Percentiles rank a stretch among this genome's conserved stretches.
Evolutionary conservation across 352 stramenopile species (phyloP).

Genomic region (Phytophthora colocasiae): DNA sequence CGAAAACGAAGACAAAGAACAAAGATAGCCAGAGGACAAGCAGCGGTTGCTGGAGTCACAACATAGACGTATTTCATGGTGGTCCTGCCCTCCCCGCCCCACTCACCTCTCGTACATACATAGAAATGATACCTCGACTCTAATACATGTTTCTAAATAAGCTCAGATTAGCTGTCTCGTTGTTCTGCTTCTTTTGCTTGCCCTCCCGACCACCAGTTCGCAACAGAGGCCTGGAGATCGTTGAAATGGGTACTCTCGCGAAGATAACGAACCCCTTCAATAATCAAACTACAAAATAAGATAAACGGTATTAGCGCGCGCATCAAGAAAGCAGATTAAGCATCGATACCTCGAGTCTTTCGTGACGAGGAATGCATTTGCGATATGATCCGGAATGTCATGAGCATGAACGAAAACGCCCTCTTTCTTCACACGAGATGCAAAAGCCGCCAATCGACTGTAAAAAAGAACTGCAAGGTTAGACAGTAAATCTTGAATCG

Average conservation of each 20-base stretch:
- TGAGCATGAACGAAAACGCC: conserved; percentile 60
- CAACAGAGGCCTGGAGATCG: conserved; percentile 48
- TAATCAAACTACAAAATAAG: conserved; percentile 44
- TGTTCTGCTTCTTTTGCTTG: conserved; percentile 7
- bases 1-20: conserved; percentile 25
- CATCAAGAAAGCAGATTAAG: neutral
- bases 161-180: conserved; percentile 9
- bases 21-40: conserved; percentile 29
- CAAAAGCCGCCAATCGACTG: conserved; percentile 57
- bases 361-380: conserved; percentile 54
- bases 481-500: neutral
- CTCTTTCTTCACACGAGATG: conserved; percentile 50
- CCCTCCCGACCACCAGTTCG: conserved; percentile 52
- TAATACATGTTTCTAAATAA: conserved; percentile 48
- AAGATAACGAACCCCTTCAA: conserved; percentile 64
- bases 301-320: conserved; percentile 9
- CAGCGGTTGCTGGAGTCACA: conserved; percentile 40
- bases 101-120: conserved; percentile 40
- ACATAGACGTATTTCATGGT: conserved; percentile 60
- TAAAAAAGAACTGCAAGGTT: conserved; percentile 7
- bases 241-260: conserved; percentile 61
- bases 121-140: conserved; percentile 46
- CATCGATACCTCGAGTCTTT: conserved; percentile 61
- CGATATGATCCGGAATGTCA: conserved; percentile 71
- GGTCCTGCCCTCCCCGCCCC: conserved; percentile 29